Conservation (phyloP, 83 land plant species). For the Isoetes engelmannii region DNA sequence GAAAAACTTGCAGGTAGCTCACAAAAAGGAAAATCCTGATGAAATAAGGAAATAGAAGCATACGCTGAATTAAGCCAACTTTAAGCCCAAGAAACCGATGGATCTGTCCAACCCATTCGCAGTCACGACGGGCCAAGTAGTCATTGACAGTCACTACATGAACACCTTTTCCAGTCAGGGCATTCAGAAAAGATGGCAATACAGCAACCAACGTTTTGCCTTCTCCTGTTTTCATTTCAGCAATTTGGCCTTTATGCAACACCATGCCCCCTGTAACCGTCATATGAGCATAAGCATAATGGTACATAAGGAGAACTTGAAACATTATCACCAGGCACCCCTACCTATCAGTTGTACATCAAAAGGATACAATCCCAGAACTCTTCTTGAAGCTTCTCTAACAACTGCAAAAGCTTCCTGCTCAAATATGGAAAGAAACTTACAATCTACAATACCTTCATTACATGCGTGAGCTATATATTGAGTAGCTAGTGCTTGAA, state of each 20-base stretch:
- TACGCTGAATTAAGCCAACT: slow-evolving; percentile 99
- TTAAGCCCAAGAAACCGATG: slow-evolving; percentile 90
- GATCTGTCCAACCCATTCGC: slow-evolving; percentile 99
- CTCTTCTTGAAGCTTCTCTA: slow-evolving; percentile 96
- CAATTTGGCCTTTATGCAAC: slow-evolving; percentile 97
- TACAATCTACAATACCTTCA: too few relatives aligned
- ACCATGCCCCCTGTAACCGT: slow-evolving; percentile 76
- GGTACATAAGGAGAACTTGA: too few relatives aligned
- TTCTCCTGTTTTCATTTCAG: slow-evolving; percentile 99
- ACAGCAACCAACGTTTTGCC: slow-evolving; percentile 99
- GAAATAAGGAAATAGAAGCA: slow-evolving; percentile 14
- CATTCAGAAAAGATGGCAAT: slow-evolving; percentile 91
- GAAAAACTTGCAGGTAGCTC: neutral
- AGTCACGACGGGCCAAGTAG: slow-evolving; percentile 92
- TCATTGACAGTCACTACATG: slow-evolving; percentile 99
- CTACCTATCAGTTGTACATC: slow-evolving; percentile 80
- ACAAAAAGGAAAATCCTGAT: neutral
- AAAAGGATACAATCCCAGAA: slow-evolving; percentile 92
- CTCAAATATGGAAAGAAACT: neutral
- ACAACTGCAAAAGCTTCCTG: slow-evolving; percentile 99
- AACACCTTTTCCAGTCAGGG: slow-evolving; percentile 85
- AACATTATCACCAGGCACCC: neutral
- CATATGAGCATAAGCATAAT: too few relatives aligned
- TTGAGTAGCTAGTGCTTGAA: too few relatives aligned
- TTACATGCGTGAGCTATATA: too few relatives aligned